Evolutionary conservation across 2,329 filamentous ascomycete species (phyloP), one percentile per base, ranked within the genome.

Genomic region (Neopestalotiopsis sp.): DNA sequence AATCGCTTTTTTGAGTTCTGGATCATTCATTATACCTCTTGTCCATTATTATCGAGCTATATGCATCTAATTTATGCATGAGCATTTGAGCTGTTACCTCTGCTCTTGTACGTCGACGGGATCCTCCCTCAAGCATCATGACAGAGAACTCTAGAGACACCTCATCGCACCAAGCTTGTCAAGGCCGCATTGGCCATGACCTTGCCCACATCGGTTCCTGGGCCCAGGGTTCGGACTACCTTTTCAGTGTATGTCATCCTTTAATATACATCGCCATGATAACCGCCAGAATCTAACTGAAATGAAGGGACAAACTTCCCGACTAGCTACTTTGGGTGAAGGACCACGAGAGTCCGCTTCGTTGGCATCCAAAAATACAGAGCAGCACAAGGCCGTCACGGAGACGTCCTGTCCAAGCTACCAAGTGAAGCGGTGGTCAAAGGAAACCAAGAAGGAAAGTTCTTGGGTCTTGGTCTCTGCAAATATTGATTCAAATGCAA

Each of bases 401-500:
- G n/a, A 52, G 45, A n/a, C 45, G 45, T 52, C 45, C n/a, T n/a
- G 1, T 5, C 45, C 17, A n/a, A 17, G 45, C 14, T 52, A 52
- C 45, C 45, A 52, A n/a, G n/a, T 52, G 45, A 3, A n/a, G 4
- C 17, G 45, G 13, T 52, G 45, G 45, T 6, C 17, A 17, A 17
- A n/a, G 14, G 45, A 52, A 52, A 52, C 45, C 13, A 52, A n/a
- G 9, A 52, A n/a, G 45, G 45, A 52, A 17, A 52, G 45, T 52
- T 52, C n/a, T n/a, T 52, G 45, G n/a, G n/a, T n/a, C n/a, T n/a
- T n/a, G 45, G n/a, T 17, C 5, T 52, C 17, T n/a, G 45, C 1
- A 9, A 13, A 17, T 17, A 17, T 2, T 52, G 1, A 0, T n/a
- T n/a, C 45, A 2, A n/a, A 7, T n/a, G 6, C 1, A 5, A 6